Percentiles rank a stretch among this genome's conserved stretches.
These are phyloP conservation scores for Pestalotiopsis sp. DNA, from an alignment of 2,329 filamentous ascomycete species.

Conservation along the genomic window DNA sequence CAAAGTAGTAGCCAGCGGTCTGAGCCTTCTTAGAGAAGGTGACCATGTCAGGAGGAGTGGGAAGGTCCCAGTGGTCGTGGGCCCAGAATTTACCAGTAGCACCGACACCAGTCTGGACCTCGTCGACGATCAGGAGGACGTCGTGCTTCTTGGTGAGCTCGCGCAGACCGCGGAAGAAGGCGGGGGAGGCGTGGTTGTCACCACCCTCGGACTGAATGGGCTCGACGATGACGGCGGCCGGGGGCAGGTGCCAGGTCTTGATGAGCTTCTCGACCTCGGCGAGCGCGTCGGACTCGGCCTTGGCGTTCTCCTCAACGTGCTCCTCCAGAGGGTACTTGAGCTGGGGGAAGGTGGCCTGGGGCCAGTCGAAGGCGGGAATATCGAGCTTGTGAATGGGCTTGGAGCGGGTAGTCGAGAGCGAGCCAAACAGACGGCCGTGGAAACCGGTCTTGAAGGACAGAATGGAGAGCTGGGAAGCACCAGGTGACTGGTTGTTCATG, in stretches of 20 bases:
- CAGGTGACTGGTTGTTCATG: slow-evolving; percentile 82
- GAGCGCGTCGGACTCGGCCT: slow-evolving; percentile 78
- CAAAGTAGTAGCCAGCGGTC: slow-evolving; percentile 90
- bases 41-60: slow-evolving; percentile 84
- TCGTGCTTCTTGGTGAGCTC: slow-evolving; percentile 76
- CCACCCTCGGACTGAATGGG: slow-evolving; percentile 93
- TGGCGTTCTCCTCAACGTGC: slow-evolving; percentile 78
- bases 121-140: slow-evolving; percentile 87
- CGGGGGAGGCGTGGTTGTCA: slow-evolving; percentile 88
- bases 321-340: slow-evolving; percentile 87
- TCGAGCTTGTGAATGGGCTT: slow-evolving; percentile 96
- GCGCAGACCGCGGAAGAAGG: slow-evolving; percentile 85
- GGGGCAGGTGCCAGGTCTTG: slow-evolving; percentile 75
- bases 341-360: slow-evolving; percentile 81
- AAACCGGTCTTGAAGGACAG: slow-evolving; percentile 87
- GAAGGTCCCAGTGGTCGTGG: slow-evolving; percentile 90
- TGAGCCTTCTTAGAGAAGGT: slow-evolving; percentile 97
- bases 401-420: slow-evolving; percentile 84
- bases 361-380: slow-evolving; percentile 95
- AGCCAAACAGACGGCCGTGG: slow-evolving; percentile 89
- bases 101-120: slow-evolving; percentile 91
- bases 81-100: slow-evolving; percentile 96
- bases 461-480: slow-evolving; percentile 79
- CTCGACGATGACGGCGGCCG: slow-evolving; percentile 83
- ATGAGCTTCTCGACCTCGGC: slow-evolving; percentile 84